Evolutionary conservation across 192 early-diverging fungal genomes (phyloP).

Genomic region (Anaeromyces robustus): DNA sequence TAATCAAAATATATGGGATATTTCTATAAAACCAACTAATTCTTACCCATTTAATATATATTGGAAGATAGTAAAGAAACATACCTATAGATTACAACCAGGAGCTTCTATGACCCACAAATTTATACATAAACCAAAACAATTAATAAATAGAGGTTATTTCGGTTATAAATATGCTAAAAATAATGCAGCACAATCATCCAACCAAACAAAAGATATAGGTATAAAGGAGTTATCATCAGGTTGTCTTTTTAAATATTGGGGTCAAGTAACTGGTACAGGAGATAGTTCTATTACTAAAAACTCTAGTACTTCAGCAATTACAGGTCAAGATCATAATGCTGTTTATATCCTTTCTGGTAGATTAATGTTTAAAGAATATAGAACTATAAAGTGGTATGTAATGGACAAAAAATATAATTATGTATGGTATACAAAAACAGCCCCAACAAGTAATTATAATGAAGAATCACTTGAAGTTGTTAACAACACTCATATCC

Average conservation of each 20-base stretch:
- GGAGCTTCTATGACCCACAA: neutral
- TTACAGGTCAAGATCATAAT: too few relatives aligned
- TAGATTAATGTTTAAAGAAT: neutral
- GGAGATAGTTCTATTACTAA: too few relatives aligned
- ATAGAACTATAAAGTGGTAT: neutral
- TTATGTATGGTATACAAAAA: too few relatives aligned
- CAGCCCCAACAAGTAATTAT: too few relatives aligned
- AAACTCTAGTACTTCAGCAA: neutral
- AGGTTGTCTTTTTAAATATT: neutral
- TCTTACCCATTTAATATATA: neutral
- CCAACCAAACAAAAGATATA: neutral
- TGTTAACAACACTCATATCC: too few relatives aligned
- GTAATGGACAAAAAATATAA: neutral
- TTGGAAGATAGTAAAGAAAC: neutral
- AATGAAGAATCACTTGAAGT: too few relatives aligned
- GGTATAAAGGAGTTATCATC: neutral
- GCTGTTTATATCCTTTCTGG: neutral
- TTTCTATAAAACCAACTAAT: neutral
- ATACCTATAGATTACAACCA: neutral
- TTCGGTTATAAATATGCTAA: neutral
- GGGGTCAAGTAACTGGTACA: neutral
- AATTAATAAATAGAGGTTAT: neutral
- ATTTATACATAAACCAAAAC: neutral
- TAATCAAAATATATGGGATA: slow-evolving; percentile 16
- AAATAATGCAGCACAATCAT: neutral